Base-by-base conservation (phyloP, 2,329 filamentous ascomycete genomes). In the Xylariaceae sp. region DNA sequence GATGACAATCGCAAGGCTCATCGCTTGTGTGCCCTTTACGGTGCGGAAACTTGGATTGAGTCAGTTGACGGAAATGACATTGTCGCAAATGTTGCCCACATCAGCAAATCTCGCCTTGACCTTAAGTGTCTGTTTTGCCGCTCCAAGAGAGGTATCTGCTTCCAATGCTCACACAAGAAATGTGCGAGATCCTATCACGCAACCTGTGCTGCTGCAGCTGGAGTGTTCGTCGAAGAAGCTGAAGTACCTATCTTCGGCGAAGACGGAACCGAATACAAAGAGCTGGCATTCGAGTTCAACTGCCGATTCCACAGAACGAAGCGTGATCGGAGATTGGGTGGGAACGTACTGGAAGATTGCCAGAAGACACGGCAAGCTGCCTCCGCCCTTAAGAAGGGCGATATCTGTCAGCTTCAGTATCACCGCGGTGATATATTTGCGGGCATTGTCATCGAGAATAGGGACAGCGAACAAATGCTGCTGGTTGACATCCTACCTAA, bases 41-140 rank as follows among this genome's bases (percentile, higher is more conserved):
- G 94, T 0, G 91, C 93, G 0, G 94, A 97, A 75, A 97, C 93
- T 0, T 95, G 85, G 71, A 89, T 97, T 63, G 87, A 90, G 56
- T 82, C 79, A 1, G 82, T 88, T 9, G 84, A 89, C 62, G 89
- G 83, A 35, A 78, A 82, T 53, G 91, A 96, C 62, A 82, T 85
- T 8, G 83, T 97, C 23, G 88, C 83, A 66, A 93, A 95, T 66
- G 83, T 92, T 54, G 82, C 84, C n/a, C 84, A 85, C 62, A 92
- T 97, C 66, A 87, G 89, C 71, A 93, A 94, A 73, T 90, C 89
- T 58, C 89, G 93, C 17, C 78, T 96, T 66, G 92, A 95, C 30
- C 86, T 97, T 66, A 96, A 96, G 74, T 99, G 94, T 74, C 86
- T 96, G 62, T 96, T 90, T 76, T 99, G 94, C 72, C 90, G 92